Evolutionary conservation across 2,329 filamentous ascomycete genomes (phyloP).

Genomic region (Pestalotiopsis sp.): DNA sequence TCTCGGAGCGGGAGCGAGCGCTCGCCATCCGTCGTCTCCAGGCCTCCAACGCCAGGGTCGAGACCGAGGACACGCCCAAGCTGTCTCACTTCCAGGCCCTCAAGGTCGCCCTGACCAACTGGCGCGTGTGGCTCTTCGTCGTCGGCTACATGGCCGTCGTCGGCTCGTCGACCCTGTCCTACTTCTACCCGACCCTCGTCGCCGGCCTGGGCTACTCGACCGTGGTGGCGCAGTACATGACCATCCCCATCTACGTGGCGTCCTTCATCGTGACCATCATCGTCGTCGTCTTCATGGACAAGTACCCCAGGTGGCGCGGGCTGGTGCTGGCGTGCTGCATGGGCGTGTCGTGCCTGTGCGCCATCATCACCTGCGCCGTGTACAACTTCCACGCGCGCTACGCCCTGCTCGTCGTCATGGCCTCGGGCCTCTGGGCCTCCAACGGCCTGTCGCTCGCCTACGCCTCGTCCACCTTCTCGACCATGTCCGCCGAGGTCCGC

Average conservation of each 20-base stretch:
- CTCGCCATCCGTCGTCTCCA: constrained; percentile 38
- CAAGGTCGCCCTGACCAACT: constrained; percentile 37
- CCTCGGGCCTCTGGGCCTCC: constrained; percentile 54
- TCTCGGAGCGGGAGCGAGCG: constrained; percentile 12
- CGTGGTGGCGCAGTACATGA: constrained; percentile 52
- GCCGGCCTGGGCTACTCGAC: constrained; percentile 51
- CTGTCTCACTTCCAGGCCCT: constrained; percentile 22
- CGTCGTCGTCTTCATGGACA: constrained; percentile 51
- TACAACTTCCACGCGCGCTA: constrained; percentile 57
- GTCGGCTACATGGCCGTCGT: constrained; percentile 45
- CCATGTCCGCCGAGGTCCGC: constrained; percentile 50
- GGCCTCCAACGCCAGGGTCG: constrained; percentile 54
- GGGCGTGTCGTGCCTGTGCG: constrained; percentile 37
- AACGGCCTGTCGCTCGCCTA: constrained; percentile 55
- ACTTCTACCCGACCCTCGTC: constrained; percentile 49
- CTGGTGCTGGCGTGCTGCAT: constrained; percentile 53
- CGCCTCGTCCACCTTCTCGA: constrained; percentile 52
- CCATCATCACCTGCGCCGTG: constrained; percentile 43
- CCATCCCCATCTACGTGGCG: constrained; percentile 49
- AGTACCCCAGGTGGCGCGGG: constrained; percentile 46
- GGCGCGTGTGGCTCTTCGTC: constrained; percentile 41
- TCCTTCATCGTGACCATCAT: constrained; percentile 42
- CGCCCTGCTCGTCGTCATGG: constrained; percentile 57
- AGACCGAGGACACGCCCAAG: constrained; percentile 66
- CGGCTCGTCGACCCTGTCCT: constrained; percentile 48